Conservation (phyloP, 2,329 filamentous ascomycete genomes). For the Aspergillus vadensis region DNA sequence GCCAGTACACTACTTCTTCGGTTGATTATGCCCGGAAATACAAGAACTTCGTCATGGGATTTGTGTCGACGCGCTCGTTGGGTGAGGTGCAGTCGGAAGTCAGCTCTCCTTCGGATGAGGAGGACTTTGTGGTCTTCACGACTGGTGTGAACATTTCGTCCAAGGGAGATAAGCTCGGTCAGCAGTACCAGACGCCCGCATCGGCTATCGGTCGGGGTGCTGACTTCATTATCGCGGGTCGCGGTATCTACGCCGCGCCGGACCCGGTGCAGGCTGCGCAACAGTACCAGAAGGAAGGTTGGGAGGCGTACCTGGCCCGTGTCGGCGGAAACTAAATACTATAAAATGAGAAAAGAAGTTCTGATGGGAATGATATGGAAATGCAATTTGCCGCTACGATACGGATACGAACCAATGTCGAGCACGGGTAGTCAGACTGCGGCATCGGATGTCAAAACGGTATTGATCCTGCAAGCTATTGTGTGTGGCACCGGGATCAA, state of each 20-base stretch:
- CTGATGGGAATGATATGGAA: not conserved
- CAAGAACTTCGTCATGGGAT: slow-evolving; percentile 48
- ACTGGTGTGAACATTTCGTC: slow-evolving; percentile 51
- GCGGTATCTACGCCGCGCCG: slow-evolving; percentile 49
- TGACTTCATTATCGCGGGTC: slow-evolving; percentile 52
- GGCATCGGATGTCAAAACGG: slow-evolving; percentile 1
- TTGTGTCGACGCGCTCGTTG: slow-evolving; percentile 48
- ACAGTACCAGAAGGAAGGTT: slow-evolving; percentile 49
- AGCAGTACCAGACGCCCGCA: slow-evolving; percentile 52
- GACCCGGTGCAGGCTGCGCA: slow-evolving; percentile 49
- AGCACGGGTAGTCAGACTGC: not conserved
- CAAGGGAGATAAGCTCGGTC: slow-evolving; percentile 50
- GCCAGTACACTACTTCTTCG: slow-evolving; percentile 47
- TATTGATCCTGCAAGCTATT: not conserved
- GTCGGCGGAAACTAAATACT: slow-evolving; percentile 25
- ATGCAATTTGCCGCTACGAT: not conserved
- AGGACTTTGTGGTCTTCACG: slow-evolving; percentile 54
- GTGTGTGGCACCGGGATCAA: not conserved
- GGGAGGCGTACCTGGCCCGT: slow-evolving; percentile 48
- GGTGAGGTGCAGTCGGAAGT: slow-evolving; percentile 37
- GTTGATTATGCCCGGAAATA: slow-evolving; percentile 52
- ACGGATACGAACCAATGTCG: not conserved
- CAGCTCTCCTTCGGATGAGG: slow-evolving; percentile 31
- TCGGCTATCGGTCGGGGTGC: slow-evolving; percentile 49
- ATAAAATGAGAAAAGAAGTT: not conserved